These are phyloP conservation scores for Fusarium citri DNA, from an alignment of 2,329 filamentous ascomycete genomes.

Conservation along the genomic window DNA sequence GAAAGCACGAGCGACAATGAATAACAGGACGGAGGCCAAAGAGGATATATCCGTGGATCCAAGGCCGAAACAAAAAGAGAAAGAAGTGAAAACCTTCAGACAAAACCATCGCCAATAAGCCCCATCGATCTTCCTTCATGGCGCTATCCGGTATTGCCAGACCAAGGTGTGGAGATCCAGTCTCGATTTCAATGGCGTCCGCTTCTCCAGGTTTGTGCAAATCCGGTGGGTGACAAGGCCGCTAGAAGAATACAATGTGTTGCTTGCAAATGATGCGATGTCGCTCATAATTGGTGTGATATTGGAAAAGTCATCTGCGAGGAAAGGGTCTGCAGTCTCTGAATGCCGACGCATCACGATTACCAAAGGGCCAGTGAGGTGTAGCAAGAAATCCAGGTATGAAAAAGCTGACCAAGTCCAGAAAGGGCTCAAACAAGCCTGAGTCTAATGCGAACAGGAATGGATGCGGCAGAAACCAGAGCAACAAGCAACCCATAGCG, in stretches of 20 bases:
- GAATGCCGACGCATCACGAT: slow-evolving; percentile 22
- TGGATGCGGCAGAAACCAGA: slow-evolving; percentile 9
- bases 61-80: neutral
- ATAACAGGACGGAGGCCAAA: neutral
- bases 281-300: neutral
- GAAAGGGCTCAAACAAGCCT: neutral
- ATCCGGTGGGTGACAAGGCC: neutral
- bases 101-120: neutral
- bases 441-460: slow-evolving; percentile 3
- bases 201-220: neutral
- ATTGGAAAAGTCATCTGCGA: neutral
- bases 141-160: neutral
- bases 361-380: slow-evolving; percentile 17
- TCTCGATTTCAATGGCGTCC: neutral
- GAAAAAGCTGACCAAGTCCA: slow-evolving; percentile 10
- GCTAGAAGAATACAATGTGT: neutral
- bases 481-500: slow-evolving; percentile 22
- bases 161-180: neutral
- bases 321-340: neutral
- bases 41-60: slow-evolving; percentile 17
- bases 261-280: neutral
- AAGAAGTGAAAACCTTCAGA: neutral
- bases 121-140: neutral
- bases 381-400: slow-evolving; percentile 29
- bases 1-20: neutral